Evolutionary conservation across 345 rosid genomes (phyloP).

Genomic region (Noccaea bulbosa): DNA sequence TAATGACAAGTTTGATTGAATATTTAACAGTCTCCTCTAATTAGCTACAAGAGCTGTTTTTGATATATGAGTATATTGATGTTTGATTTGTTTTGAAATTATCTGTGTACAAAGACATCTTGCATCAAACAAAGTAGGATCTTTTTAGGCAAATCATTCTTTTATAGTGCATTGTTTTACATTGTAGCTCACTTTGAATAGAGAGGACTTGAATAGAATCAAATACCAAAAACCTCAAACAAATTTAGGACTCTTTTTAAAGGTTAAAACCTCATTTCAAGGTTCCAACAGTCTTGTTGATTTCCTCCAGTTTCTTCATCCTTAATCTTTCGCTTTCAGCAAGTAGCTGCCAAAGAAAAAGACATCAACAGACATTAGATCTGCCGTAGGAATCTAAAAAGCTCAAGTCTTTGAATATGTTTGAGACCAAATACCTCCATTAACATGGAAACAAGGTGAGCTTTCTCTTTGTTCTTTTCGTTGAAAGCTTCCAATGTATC

Average conservation of each 20-base stretch:
- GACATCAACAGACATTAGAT: slow-evolving; percentile 17
- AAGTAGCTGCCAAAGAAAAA: slow-evolving; percentile 54
- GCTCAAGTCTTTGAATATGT: neutral
- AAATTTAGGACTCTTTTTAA: slow-evolving; percentile 5
- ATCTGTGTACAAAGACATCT: slow-evolving; percentile 21
- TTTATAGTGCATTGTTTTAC: slow-evolving; percentile 12
- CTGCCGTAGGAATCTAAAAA: neutral
- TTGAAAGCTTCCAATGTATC: slow-evolving; percentile 66
- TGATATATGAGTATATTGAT: slow-evolving; percentile 8
- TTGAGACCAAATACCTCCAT: slow-evolving; percentile 41
- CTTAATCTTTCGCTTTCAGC: slow-evolving; percentile 73
- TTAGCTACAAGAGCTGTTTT: slow-evolving; percentile 9
- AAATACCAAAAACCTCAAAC: slow-evolving; percentile 7
- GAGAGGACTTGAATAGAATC: slow-evolving; percentile 7
- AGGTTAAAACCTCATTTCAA: slow-evolving; percentile 34
- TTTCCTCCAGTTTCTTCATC: slow-evolving; percentile 77
- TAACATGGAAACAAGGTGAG: slow-evolving; percentile 45
- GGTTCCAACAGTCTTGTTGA: slow-evolving; percentile 63
- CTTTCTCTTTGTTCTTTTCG: slow-evolving; percentile 74
- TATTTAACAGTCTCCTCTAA: neutral
- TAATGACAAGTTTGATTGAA: neutral
- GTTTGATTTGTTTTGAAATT: slow-evolving; percentile 10
- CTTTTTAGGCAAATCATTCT: neutral
- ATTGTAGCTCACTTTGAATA: slow-evolving; percentile 16
- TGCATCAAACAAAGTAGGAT: neutral